Evolutionary conservation across 139 green algal genomes (phyloP).

Genomic region (Coelastrella sp.): DNA sequence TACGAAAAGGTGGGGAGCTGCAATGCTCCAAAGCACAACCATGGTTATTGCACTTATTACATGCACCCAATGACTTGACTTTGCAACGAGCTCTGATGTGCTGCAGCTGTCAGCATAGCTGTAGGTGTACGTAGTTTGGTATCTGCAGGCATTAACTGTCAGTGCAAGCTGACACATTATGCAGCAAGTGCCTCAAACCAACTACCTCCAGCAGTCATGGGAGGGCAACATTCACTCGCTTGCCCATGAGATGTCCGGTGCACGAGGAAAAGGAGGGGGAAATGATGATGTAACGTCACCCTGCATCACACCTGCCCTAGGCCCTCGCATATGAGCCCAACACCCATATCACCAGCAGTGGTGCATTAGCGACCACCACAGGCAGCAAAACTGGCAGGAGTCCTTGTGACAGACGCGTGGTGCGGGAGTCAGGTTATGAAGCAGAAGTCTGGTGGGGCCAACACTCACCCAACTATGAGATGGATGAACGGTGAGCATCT

Average conservation of each 20-base stretch:
- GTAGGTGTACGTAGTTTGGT: not conserved
- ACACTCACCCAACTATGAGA: conserved; percentile 21
- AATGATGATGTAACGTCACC: not conserved
- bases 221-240: not conserved
- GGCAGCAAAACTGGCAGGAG: conserved; percentile 91
- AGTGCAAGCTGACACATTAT: not conserved
- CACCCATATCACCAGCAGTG: conserved; percentile 18
- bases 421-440: conserved; percentile 78
- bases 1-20: conserved; percentile 4
- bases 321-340: conserved; percentile 9
- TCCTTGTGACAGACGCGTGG: conserved; percentile 93
- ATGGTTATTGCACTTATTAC: not conserved
- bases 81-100: too few species aligned
- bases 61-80: not conserved
- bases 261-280: not conserved
- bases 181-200: not conserved
- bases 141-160: not conserved
- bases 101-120: too few species aligned
- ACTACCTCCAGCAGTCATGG: not conserved
- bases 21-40: not conserved
- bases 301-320: not conserved
- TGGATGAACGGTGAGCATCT: conserved; percentile 17
- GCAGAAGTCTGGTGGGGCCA: conserved; percentile 77
- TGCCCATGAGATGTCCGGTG: not conserved
- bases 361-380: not conserved